These are phyloP conservation scores for Diaporthe vexans DNA, from an alignment of 2,329 filamentous ascomycete genomes.

Conservation along the genomic window DNA sequence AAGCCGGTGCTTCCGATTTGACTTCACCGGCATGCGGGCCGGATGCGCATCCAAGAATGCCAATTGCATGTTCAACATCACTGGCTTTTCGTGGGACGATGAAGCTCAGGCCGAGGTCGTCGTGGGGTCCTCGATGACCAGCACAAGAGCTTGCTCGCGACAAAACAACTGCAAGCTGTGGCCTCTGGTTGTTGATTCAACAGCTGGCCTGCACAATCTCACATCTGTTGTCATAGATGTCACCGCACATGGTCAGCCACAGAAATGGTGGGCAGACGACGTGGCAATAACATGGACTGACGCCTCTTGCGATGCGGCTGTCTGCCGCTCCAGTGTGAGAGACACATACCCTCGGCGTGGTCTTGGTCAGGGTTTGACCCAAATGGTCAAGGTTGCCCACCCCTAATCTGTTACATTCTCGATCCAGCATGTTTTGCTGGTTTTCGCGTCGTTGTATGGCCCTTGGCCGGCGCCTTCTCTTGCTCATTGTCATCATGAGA, in stretches of 20 bases:
- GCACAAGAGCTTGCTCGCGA: constrained; percentile 49
- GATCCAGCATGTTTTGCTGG: background rate
- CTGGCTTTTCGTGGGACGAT: constrained; percentile 50
- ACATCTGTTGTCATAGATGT: constrained; percentile 57
- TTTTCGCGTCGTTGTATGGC: constrained; percentile 2
- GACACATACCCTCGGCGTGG: constrained; percentile 46
- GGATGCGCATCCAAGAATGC: constrained; percentile 54
- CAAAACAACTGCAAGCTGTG: constrained; percentile 50
- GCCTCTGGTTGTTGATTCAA: constrained; percentile 45
- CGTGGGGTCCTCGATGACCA: constrained; percentile 45
- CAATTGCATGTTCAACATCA: constrained; percentile 55
- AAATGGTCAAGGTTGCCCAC: constrained; percentile 27
- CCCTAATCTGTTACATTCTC: background rate
- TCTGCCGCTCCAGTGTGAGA: constrained; percentile 54
- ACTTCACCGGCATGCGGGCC: constrained; percentile 53
- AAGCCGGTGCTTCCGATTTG: constrained; percentile 52
- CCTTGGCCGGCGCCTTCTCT: constrained; percentile 30
- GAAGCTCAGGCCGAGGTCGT: constrained; percentile 42
- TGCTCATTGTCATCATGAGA: constrained; percentile 29
- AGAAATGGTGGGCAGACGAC: constrained; percentile 63
- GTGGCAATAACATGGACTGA: constrained; percentile 59
- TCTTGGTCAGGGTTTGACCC: constrained; percentile 25
- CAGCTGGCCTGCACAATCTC: constrained; percentile 50
- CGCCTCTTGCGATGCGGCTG: constrained; percentile 54
- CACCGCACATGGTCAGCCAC: constrained; percentile 53